Conservation (phyloP, 768 basidiomycete species). For the Chiua virens region DNA sequence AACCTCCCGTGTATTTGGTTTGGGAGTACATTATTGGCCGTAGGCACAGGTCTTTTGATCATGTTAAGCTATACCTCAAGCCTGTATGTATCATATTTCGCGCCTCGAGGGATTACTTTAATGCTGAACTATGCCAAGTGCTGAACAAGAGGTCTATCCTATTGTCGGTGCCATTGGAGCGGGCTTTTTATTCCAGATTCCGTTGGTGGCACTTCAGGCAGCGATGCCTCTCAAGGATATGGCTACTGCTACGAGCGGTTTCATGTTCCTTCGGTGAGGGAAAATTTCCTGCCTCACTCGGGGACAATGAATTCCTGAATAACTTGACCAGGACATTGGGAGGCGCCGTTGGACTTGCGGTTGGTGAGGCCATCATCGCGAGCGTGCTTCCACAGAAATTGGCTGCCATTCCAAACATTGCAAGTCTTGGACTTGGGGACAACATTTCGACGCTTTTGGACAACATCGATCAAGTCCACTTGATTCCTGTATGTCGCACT, state of each 20-base stretch:
- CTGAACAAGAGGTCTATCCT: constrained; percentile 59
- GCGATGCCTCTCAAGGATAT: constrained; percentile 84
- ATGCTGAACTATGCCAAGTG: constrained; percentile 27
- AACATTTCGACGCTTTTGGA: constrained; percentile 45
- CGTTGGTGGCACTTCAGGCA: constrained; percentile 74
- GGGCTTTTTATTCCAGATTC: constrained; percentile 63
- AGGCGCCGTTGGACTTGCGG: constrained; percentile 69
- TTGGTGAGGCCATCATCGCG: constrained; percentile 68
- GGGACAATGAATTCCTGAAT: too few relatives aligned
- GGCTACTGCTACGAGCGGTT: constrained; percentile 74
- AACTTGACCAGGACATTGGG: constrained; percentile 51
- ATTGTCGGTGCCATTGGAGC: constrained; percentile 61
- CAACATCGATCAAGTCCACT: constrained; percentile 44
- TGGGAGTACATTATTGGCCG: constrained; percentile 52
- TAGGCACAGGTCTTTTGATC: constrained; percentile 73
- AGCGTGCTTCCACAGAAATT: constrained; percentile 44
- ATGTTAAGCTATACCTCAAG: constrained; percentile 57
- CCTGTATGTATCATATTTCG: constrained; percentile 29
- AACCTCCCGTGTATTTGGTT: constrained; percentile 64
- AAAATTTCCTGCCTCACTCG: constrained; percentile 2
- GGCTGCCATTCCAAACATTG: constrained; percentile 31
- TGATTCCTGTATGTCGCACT: constrained; percentile 16
- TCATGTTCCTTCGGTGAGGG: constrained; percentile 63
- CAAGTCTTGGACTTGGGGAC: constrained; percentile 32
- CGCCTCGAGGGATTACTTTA: too few relatives aligned